phyloP scores from a whole-genome alignment of 495 filamentous ascomycete genomes.

The Hyaloscypha finlandica region DNA sequence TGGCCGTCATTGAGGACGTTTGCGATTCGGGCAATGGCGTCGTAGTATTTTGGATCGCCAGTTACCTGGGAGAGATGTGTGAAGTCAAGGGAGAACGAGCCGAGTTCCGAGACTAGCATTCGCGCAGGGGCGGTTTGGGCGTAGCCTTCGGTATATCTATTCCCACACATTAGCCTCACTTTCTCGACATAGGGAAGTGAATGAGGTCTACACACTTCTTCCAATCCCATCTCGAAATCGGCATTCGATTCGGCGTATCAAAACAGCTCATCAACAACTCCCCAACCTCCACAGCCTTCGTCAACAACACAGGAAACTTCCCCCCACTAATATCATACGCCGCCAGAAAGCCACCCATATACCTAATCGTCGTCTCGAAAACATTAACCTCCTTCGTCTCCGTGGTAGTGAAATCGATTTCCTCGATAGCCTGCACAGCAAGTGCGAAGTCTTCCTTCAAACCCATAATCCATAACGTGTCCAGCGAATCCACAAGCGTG shows the following conservation, averaged over 20 bases:
- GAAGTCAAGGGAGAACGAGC: conserved; percentile 83
- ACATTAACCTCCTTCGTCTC: conserved; percentile 57
- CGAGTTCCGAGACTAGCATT: conserved; percentile 67
- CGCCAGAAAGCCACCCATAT: conserved; percentile 75
- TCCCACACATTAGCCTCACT: background rate
- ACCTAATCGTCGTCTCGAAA: conserved; percentile 80
- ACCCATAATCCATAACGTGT: conserved; percentile 92
- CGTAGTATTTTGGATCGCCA: conserved; percentile 84
- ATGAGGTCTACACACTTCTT: conserved; percentile 21
- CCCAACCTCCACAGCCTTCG: conserved; percentile 81
- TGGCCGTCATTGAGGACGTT: conserved; percentile 75
- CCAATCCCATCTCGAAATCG: conserved; percentile 66
- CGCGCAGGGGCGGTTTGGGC: conserved; percentile 27
- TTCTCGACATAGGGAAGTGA: background rate
- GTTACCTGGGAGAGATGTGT: conserved; percentile 86
- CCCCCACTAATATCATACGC: conserved; percentile 73
- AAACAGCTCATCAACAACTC: conserved; percentile 81
- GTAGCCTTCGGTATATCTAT: conserved; percentile 26
- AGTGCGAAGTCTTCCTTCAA: conserved; percentile 81
- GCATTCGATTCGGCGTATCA: conserved; percentile 90
- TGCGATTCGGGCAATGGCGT: conserved; percentile 80
- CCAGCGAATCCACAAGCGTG: conserved; percentile 85
- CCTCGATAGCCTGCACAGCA: conserved; percentile 67
- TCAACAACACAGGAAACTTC: conserved; percentile 59
- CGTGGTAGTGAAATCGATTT: conserved; percentile 82